Evolutionary conservation across 352 stramenopile species (phyloP).

Genomic region (Globisporangium heterothallicum): DNA sequence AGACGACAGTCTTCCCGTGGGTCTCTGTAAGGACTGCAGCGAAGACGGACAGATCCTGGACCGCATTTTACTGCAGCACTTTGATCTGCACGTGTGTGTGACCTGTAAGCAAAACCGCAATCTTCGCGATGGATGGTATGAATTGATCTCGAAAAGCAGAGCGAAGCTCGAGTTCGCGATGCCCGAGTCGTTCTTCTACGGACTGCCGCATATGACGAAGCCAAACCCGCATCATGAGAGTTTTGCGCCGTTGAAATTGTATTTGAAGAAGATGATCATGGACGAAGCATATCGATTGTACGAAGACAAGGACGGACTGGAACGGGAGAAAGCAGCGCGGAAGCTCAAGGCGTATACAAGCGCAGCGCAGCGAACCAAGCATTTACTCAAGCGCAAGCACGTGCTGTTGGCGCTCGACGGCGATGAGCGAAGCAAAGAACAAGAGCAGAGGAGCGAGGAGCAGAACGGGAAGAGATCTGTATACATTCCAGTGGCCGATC

Average conservation of each 20-base stretch:
- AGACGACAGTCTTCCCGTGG: slow-evolving; percentile 20
- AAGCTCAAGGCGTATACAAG: slow-evolving; percentile 42
- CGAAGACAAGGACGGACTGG: slow-evolving; percentile 31
- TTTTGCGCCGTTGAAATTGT: slow-evolving; percentile 64
- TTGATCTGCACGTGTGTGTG: slow-evolving; percentile 52
- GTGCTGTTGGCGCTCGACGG: slow-evolving; percentile 13
- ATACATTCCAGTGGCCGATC: slow-evolving; percentile 37
- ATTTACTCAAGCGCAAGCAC: slow-evolving; percentile 46
- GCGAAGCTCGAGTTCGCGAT: slow-evolving; percentile 54
- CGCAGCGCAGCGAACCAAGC: slow-evolving; percentile 47
- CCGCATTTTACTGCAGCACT: slow-evolving; percentile 38
- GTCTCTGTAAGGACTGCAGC: slow-evolving; percentile 44
- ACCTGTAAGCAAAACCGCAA: slow-evolving; percentile 57
- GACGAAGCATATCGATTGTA: slow-evolving; percentile 52
- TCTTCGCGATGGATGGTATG: slow-evolving; percentile 42
- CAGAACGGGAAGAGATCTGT: neutral
- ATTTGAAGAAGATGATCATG: slow-evolving; percentile 44
- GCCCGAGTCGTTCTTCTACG: slow-evolving; percentile 53
- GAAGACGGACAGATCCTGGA: slow-evolving; percentile 47
- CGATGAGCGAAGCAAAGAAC: slow-evolving; percentile 4
- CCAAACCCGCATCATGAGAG: slow-evolving; percentile 59
- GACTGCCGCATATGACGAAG: slow-evolving; percentile 41
- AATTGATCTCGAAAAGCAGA: slow-evolving; percentile 54
- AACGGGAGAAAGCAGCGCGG: slow-evolving; percentile 37
- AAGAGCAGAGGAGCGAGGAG: slow-evolving; percentile 7